Evolutionary conservation across 257 asterid species (phyloP).

Genomic region (Solanum pimpinellifolium): DNA sequence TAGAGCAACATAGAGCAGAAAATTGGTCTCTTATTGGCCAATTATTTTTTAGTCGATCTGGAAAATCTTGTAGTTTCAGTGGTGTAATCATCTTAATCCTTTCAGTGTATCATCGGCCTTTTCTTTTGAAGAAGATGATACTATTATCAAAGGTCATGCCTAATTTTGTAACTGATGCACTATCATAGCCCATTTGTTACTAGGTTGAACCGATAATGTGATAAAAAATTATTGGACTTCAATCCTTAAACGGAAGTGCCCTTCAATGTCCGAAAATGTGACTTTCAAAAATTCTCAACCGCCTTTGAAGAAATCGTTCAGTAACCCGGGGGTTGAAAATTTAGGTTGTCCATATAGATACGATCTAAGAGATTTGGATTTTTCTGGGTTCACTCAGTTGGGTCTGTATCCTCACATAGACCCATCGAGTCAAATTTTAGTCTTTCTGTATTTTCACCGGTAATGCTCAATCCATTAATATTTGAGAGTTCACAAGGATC

Average conservation of each 20-base stretch:
- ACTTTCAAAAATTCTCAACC: background rate
- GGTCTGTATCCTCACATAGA: background rate
- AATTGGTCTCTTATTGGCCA: background rate
- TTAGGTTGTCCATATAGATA: background rate
- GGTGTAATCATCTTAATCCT: constrained; percentile 1
- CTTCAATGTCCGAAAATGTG: background rate
- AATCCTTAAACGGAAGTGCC: background rate
- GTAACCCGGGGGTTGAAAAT: background rate
- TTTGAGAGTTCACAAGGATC: background rate
- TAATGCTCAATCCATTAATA: background rate
- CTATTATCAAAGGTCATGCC: background rate
- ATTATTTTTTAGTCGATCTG: background rate
- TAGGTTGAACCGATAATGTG: background rate
- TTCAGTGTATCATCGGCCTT: background rate
- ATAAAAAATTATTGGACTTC: background rate
- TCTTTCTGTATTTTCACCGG: background rate
- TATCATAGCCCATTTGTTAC: background rate
- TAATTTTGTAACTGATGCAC: background rate
- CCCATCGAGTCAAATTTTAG: background rate
- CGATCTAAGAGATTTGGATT: too few relatives aligned
- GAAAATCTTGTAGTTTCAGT: background rate
- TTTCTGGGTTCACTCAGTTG: background rate
- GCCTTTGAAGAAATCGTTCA: background rate
- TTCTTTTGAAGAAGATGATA: background rate
- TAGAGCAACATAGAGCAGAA: background rate